These are phyloP conservation scores for Logfia minima DNA, from an alignment of 129 eudicot species.

Conservation along the genomic window DNA sequence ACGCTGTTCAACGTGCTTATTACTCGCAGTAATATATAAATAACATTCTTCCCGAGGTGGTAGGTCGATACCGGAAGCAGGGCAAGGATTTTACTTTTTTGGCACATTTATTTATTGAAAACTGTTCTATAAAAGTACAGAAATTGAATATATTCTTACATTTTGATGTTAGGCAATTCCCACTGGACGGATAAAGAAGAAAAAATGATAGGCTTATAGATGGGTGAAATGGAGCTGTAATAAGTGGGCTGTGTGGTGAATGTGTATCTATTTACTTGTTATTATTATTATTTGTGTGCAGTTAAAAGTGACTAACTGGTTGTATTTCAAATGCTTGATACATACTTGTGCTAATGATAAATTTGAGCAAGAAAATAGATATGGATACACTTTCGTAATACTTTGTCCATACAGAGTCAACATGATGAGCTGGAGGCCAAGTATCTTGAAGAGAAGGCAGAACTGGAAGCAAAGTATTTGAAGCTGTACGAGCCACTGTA, in stretches of 20 bases:
- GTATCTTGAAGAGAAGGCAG: slow-evolving; percentile 70
- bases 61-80: background rate
- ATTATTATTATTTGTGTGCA: background rate
- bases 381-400: slow-evolving; percentile 3
- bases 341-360: slow-evolving; percentile 5
- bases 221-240: slow-evolving; percentile 5
- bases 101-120: background rate
- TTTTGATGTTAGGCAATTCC: background rate
- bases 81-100: background rate
- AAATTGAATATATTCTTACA: background rate
- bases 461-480: slow-evolving; percentile 74
- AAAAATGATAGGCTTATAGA: background rate
- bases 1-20: background rate
- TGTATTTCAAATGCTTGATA: background rate
- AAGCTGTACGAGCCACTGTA: slow-evolving; percentile 71
- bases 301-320: slow-evolving; percentile 8
- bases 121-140: background rate
- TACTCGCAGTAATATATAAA: background rate
- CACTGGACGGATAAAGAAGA: background rate
- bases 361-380: background rate
- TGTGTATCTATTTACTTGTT: background rate
- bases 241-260: background rate
- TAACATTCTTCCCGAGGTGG: background rate
- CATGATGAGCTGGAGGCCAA: slow-evolving; percentile 84
- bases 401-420: slow-evolving; percentile 44